Percentiles rank a stretch among this genome's conserved stretches.
Conservation (phyloP, 1,284 basidiomycete species). For the Limonomyces culmigenus region DNA sequence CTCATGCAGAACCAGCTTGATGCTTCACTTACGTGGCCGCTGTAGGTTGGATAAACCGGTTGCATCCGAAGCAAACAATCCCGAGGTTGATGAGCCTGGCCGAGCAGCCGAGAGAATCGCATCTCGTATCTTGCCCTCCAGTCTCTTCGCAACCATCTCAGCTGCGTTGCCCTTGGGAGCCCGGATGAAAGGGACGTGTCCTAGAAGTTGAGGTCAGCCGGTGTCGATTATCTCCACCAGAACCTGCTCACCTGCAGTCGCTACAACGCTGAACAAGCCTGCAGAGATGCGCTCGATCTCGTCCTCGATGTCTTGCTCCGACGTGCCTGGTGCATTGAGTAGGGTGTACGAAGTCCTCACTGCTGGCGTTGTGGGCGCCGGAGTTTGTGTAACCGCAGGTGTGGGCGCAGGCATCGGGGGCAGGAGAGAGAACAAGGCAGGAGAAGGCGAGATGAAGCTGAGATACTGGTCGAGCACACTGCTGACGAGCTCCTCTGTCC, state of each 20-base stretch:
- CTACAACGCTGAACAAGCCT: slow-evolving; percentile 88
- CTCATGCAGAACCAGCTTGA: slow-evolving; percentile 3
- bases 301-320: slow-evolving; percentile 83
- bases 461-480: slow-evolving; percentile 92
- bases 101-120: slow-evolving; percentile 74
- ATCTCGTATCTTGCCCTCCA: slow-evolving; percentile 87
- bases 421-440: slow-evolving; percentile 86
- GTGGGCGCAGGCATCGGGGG: slow-evolving; percentile 25
- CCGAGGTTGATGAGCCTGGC: slow-evolving; percentile 30
- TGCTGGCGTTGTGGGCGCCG: slow-evolving; percentile 14
- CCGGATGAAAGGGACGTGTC: slow-evolving; percentile 88
- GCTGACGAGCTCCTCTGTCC: slow-evolving; percentile 70
- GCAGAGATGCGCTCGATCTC: slow-evolving; percentile 88
- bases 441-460: slow-evolving; percentile 90
- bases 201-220: too few species aligned
- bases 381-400: slow-evolving; percentile 15
- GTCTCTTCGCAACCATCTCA: slow-evolving; percentile 93
- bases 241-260: slow-evolving; percentile 66
- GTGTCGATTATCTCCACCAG: too few species aligned
- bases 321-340: slow-evolving; percentile 84
- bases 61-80: slow-evolving; percentile 58
- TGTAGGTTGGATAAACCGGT: slow-evolving; percentile 62
- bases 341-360: slow-evolving; percentile 55
- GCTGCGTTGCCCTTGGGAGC: slow-evolving; percentile 93
- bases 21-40: slow-evolving; percentile 49